Evolutionary conservation across 306 rosid species (phyloP), one percentile per base, ranked within the genome.

Genomic region (Casuarina equisetifolia): DNA sequence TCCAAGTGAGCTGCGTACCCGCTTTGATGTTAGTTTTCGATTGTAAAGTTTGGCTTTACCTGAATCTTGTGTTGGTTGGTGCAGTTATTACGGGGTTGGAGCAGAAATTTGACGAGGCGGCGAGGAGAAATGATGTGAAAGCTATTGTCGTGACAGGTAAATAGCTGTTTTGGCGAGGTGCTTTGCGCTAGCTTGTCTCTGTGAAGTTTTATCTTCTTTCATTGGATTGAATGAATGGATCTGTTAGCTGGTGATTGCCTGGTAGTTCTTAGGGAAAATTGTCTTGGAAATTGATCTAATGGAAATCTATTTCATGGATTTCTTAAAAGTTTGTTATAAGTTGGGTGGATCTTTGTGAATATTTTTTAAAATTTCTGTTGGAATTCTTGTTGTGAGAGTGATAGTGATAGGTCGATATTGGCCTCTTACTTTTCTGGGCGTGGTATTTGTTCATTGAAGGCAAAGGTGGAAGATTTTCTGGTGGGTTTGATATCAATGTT

Each of bases 401-500:
- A 57, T 74, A 10, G 3, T 3, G 13, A 57, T 74, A 44, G 62
- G 51, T 59, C 57, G 50, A 73, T 68, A 58, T 35, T 20, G 39
- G 40, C 54, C 45, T 72, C 66, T 40, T 35, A 11, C 17, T 62
- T 76, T 6, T 76, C 20, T 49, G 43, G 13, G 20, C 72, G 54
- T 79, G 48, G 10, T 63, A 66, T 74, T 77, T 67, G 25, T 73
- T 40, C 70, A 40, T 59, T 83, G 89, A 70, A 96, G 99, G 98
- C 77, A 84, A 86, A 78, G 93, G 94, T 78, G 94, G 98, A 61
- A 86, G 84, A 81, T 96, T 96, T 82, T 96, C 93, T 17, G 99
- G 91, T 70, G 99, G 99, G 8, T 92, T 96, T 76, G 99, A 96
- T 74, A 96, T 96, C 81, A 91, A 87, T 84, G 96, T 96, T 79